Percentiles rank a stretch among this genome's conserved stretches.
Evolutionary conservation across 2,329 filamentous ascomycete genomes (phyloP).

Genomic region (Hawksworthiomyces lignivorus): DNA sequence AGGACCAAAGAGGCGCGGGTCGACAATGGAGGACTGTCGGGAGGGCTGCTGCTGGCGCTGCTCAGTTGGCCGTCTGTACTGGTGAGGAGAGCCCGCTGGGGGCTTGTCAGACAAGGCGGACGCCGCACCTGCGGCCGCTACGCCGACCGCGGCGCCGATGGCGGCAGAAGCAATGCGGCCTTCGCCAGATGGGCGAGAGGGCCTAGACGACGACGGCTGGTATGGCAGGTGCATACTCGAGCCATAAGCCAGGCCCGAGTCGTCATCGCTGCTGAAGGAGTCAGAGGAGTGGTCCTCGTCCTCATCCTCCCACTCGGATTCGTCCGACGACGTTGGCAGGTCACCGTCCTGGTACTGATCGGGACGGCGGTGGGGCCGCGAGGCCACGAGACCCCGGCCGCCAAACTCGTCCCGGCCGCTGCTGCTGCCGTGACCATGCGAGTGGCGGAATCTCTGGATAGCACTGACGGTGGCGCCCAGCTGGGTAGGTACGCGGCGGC

Average conservation of each 20-base stretch:
- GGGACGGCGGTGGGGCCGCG: conserved; percentile 30
- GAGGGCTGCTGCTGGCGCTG: conserved; percentile 8
- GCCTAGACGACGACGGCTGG: conserved; percentile 28
- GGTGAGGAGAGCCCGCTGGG: conserved; percentile 11
- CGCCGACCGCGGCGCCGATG: neutral
- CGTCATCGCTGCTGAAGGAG: conserved; percentile 33
- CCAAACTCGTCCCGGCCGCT: conserved; percentile 2
- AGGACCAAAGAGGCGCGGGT: conserved; percentile 52
- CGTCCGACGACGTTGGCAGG: conserved; percentile 30
- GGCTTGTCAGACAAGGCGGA: too few species aligned
- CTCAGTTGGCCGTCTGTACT: conserved; percentile 18
- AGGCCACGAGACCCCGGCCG: conserved; percentile 16
- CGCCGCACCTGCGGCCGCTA: neutral
- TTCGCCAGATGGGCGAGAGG: conserved; percentile 21
- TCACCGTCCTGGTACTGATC: conserved; percentile 16
- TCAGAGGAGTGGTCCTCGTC: conserved; percentile 13
- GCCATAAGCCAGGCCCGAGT: conserved; percentile 37
- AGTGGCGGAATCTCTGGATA: conserved; percentile 30
- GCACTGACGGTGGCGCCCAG: conserved; percentile 31
- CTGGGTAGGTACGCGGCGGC: conserved; percentile 30
- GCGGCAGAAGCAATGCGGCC: conserved; percentile 23
- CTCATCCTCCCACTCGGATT: conserved; percentile 45
- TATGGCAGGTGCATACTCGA: conserved; percentile 20
- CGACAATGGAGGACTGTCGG: conserved; percentile 44
- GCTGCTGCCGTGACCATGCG: conserved; percentile 14